Percentiles rank a stretch among this genome's conserved stretches.
Conservation (phyloP, 2,329 filamentous ascomycete species). For the Amylocarpus encephaloides region DNA sequence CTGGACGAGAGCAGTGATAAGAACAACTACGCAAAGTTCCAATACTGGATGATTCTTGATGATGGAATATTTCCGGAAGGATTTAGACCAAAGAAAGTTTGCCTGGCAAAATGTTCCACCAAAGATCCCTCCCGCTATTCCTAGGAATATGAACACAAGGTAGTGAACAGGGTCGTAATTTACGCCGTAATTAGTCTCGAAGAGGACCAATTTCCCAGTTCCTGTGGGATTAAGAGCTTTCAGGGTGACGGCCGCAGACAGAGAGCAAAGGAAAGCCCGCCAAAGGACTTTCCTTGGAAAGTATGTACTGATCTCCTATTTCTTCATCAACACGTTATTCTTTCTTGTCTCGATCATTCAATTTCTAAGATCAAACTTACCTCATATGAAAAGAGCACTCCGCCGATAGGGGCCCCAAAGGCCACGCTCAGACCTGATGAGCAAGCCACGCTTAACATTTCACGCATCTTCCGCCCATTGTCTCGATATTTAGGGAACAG, state of each 20-base stretch:
- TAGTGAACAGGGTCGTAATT: slow-evolving; percentile 51
- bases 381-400: slow-evolving; percentile 54
- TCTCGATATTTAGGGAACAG: slow-evolving; percentile 50
- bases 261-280: slow-evolving; percentile 52
- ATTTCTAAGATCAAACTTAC: slow-evolving; percentile 11
- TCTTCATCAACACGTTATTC: not conserved
- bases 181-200: slow-evolving; percentile 52
- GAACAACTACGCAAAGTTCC: slow-evolving; percentile 48
- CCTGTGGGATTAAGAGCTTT: slow-evolving; percentile 53
- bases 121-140: slow-evolving; percentile 51
- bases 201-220: slow-evolving; percentile 54
- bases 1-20: slow-evolving; percentile 47
- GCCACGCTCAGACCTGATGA: slow-evolving; percentile 51
- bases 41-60: slow-evolving; percentile 51
- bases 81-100: slow-evolving; percentile 51
- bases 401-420: slow-evolving; percentile 55
- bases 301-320: slow-evolving; percentile 51
- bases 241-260: slow-evolving; percentile 48
- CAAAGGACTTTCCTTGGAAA: slow-evolving; percentile 54
- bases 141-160: slow-evolving; percentile 49
- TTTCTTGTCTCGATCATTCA: not conserved
- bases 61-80: slow-evolving; percentile 44
- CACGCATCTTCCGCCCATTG: slow-evolving; percentile 51
- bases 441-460: slow-evolving; percentile 51
- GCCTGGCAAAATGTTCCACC: slow-evolving; percentile 53